Percentiles rank a stretch among this genome's conserved stretches.
Evolutionary conservation across 345 rosid species (phyloP).

Genomic region (Pistacia integerrima): DNA sequence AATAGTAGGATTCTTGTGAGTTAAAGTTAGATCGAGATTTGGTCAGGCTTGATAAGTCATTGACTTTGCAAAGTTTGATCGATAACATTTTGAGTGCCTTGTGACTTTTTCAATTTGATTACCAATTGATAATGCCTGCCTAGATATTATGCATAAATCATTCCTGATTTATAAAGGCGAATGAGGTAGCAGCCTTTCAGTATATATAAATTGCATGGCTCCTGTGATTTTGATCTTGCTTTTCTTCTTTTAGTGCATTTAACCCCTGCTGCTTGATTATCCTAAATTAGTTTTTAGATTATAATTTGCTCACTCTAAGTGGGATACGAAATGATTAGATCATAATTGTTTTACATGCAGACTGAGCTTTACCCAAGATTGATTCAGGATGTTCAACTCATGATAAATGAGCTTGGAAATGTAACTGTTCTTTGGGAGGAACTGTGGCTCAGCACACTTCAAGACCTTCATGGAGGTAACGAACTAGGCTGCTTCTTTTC

Average conservation of each 20-base stretch:
- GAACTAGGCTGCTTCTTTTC: constrained; percentile 20
- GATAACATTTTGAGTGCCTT: background rate
- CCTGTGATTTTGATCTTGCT: background rate
- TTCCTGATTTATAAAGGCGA: background rate
- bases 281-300: constrained; percentile 17
- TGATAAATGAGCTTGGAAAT: constrained; percentile 88
- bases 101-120: too few relatives aligned
- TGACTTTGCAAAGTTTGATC: background rate
- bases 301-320: constrained; percentile 13
- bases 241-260: background rate
- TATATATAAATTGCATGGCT: background rate
- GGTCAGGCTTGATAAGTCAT: background rate
- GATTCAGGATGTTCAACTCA: constrained; percentile 89
- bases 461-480: constrained; percentile 92
- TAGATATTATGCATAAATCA: background rate
- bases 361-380: constrained; percentile 77
- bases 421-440: constrained; percentile 98
- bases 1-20: background rate
- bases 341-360: constrained; percentile 50
- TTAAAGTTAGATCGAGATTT: background rate
- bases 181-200: background rate
- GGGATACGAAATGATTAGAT: constrained; percentile 18
- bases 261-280: background rate
- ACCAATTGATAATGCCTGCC: constrained; percentile 3
- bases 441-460: constrained; percentile 95